phyloP scores from a whole-genome alignment of 1,284 basidiomycete genomes.

The Mycosarcoma maydis region DNA sequence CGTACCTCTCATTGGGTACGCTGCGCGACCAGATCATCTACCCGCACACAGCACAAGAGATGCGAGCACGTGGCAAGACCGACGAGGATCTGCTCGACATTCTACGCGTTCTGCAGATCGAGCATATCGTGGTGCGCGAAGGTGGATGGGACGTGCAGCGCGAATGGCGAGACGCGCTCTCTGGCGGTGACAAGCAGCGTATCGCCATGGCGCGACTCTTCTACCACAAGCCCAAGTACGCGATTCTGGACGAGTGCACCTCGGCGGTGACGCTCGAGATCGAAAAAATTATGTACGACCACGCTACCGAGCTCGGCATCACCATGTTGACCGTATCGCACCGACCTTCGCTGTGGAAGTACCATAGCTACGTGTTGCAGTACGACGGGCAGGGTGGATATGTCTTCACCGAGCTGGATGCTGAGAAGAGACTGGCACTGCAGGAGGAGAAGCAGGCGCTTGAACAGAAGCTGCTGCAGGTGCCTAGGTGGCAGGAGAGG shows the following conservation, averaged over 20 bases:
- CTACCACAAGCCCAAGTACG: slow-evolving; percentile 96
- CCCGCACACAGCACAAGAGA: slow-evolving; percentile 77
- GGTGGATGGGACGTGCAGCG: slow-evolving; percentile 89
- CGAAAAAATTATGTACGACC: slow-evolving; percentile 94
- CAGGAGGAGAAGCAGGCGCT: slow-evolving; percentile 83
- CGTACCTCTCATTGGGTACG: slow-evolving; percentile 91
- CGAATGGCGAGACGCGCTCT: slow-evolving; percentile 93
- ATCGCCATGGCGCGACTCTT: slow-evolving; percentile 97
- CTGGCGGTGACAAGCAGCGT: slow-evolving; percentile 78
- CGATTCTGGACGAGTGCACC: slow-evolving; percentile 95
- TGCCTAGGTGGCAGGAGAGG: slow-evolving; percentile 81
- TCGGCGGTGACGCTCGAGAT: slow-evolving; percentile 91
- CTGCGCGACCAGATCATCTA: slow-evolving; percentile 86
- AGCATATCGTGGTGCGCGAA: slow-evolving; percentile 88
- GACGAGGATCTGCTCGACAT: slow-evolving; percentile 82
- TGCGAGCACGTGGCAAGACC: slow-evolving; percentile 60
- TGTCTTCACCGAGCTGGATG: slow-evolving; percentile 85
- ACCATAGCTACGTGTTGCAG: slow-evolving; percentile 87
- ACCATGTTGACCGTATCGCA: slow-evolving; percentile 68
- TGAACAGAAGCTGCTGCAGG: slow-evolving; percentile 68
- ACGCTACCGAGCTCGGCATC: slow-evolving; percentile 74
- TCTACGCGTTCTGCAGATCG: slow-evolving; percentile 84
- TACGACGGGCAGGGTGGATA: slow-evolving; percentile 72
- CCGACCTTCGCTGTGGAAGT: slow-evolving; percentile 85
- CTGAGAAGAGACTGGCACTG: slow-evolving; percentile 86